Base-by-base conservation (phyloP, 345 rosid species). In the Cochlearia excelsa region DNA sequence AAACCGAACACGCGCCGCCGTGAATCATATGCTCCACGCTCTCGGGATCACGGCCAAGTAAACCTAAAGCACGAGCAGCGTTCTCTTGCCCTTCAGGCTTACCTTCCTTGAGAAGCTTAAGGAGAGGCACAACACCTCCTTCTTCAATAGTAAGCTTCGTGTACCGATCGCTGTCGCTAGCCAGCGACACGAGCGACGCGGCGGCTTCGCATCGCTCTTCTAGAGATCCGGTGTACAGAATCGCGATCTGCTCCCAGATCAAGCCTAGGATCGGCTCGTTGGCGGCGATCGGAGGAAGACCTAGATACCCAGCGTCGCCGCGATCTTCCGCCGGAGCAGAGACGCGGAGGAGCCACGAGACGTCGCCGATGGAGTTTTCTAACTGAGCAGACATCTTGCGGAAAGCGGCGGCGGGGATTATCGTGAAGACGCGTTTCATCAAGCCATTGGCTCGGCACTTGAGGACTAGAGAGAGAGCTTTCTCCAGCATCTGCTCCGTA, bases 201-300 rank as follows among this genome's bases (percentile, higher is more conserved):
- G 98, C 96, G 2, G 96, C 95, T 23, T 92, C 98, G 63, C 89
- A 78, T 16, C 84, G 81, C 37, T 77, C 86, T 23, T 86, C 93
- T 0, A 75, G 64, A 1, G 88, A 79, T 45, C 96, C 95, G 34
- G 83, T 83, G 63, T 45, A 72, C 53, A 92, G 93, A 46, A 82
- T 83, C 5, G 98, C 96, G 61, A 88, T 82, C 65, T 92, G 98
- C 73, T 92, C 98, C 98, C 98, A 92, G 58, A 92, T 92, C 3
- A 92, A 66, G 61, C 93, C 71, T 5, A 92, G 74, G 76, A 86
- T 92, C 26, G 98, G 98, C 81, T 88, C 98, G 62, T 92, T 92
- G 10, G 95, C 90, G 0, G 97, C 98, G 41, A 92, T 92, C 0
- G 98, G 98, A 0, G 98, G 98, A 51, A 92, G 85, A 10, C 98